Base-by-base conservation (phyloP, 163 green algal species). In the Volvox carteri region DNA sequence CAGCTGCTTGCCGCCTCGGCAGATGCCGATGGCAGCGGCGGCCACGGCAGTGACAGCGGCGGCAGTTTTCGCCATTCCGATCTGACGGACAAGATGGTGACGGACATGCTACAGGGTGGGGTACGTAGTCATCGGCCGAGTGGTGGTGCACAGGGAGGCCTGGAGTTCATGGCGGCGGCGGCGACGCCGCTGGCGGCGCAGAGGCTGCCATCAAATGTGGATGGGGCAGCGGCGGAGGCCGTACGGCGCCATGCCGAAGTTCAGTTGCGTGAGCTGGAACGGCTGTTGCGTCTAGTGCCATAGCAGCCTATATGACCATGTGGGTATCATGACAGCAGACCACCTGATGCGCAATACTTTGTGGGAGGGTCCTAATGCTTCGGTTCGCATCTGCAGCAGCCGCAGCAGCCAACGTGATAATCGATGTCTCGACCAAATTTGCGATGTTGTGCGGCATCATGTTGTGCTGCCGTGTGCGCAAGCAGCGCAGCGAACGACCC, bases 171-270 rank as follows among this genome's bases (percentile, higher is more conserved):
- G 33, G 67, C 67, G 70, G 28, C 33, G 70, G 70, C 70, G 6
- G 70, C 70, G n/a, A 6, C 70, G 37, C 70, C 35, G 37, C 8
- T 30, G 12, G 70, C 37, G 70, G 70, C 37, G 37, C 37, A 39
- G 70, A 16, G 11, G 37, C 39, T 78, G 62, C 62, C 14, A 35
- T 6, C 28, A 8, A 30, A 9, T 5, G 68, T 30, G 73, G 44
- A 23, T 46, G 73, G 41, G n/a, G 73, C 21, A 12, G 23, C 42
- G 73, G 73, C 44, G 18, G 42, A 44, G 73, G 42, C 73, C 39
- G 73, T 81, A 44, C 73, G 44, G 44, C 28, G n/a, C 16, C 73
- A 81, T 81, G 73, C 73, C 44, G 44, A 25, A 44, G n/a, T 46
- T 18, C 73, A 81, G 28, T 25, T 65, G 42, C 73, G 44, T 5